These are phyloP conservation scores for Pestalotiopsis sp. DNA, from an alignment of 2,329 filamentous ascomycete genomes.

Conservation along the genomic window DNA sequence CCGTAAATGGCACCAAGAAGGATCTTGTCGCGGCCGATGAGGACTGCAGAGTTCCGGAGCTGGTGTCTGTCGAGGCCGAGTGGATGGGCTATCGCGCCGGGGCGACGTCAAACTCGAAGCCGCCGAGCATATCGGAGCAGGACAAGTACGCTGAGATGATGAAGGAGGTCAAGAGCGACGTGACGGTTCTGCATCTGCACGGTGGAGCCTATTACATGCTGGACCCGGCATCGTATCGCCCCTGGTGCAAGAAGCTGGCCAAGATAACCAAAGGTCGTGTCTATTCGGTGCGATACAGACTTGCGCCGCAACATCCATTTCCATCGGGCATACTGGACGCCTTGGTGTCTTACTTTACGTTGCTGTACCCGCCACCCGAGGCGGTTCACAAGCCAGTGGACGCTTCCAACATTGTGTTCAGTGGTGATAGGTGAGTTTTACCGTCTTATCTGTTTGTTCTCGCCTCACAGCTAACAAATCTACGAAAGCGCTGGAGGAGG, in stretches of 20 bases:
- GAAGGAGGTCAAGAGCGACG: constrained; percentile 63
- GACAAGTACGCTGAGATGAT: constrained; percentile 67
- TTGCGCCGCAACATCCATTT: constrained; percentile 75
- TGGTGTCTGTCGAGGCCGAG: constrained; percentile 66
- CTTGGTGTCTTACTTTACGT: constrained; percentile 69
- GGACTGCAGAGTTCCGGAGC: constrained; percentile 46
- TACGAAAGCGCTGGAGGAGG: constrained; percentile 70
- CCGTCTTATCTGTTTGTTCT: not conserved
- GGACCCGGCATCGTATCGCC: constrained; percentile 69
- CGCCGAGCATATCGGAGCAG: constrained; percentile 60
- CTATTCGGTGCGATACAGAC: constrained; percentile 73
- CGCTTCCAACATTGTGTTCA: constrained; percentile 68
- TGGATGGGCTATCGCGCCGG: constrained; percentile 72
- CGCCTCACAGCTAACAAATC: not conserved
- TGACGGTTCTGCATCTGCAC: constrained; percentile 74
- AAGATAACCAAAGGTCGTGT: constrained; percentile 67
- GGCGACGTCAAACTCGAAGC: constrained; percentile 48
- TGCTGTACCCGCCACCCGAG: constrained; percentile 71
- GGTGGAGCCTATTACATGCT: constrained; percentile 75
- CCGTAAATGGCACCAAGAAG: constrained; percentile 55
- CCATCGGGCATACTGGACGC: constrained; percentile 74
- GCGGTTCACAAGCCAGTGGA: constrained; percentile 67
- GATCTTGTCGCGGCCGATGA: constrained; percentile 30
- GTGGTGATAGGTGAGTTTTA: constrained; percentile 63
- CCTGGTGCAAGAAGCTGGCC: constrained; percentile 60